Evolutionary conservation across 2,329 filamentous ascomycete species (phyloP), one percentile per base, ranked within the genome.

Genomic region (Penicillium palitans): DNA sequence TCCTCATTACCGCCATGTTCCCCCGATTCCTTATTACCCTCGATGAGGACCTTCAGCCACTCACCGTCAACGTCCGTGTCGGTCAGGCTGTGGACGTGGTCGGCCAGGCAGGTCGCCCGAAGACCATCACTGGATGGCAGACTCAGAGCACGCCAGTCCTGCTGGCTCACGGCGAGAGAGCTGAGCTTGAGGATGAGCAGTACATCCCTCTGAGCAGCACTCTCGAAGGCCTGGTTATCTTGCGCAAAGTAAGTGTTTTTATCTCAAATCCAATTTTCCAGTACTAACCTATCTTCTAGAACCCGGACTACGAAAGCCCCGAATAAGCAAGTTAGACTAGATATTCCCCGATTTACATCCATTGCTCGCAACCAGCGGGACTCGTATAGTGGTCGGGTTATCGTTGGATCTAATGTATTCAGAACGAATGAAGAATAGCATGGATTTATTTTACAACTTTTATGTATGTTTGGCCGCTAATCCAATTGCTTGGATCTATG

Each of bases 111-210:
- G 95, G 95, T 74, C 86, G 93, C 62, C 95, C 95, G 66, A 98
- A 99, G 88, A 99, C 95, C 2, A 99, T 99, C 70, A 99, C 95
- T 10, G 95, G 95, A 53, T 99, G 95, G 95, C 95, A 99, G 79
- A 99, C 95, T 65, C 95, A 99, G 82, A 97, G 91, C 80, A 99
- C 95, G n/a, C 95, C 95, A 0, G 95, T 99, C 47, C 81, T 99
- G 59, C 81, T 99, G 68, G 89, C 91, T n/a, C 89, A 96, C 72
- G 95, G 96, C 31, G 95, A 99, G 81, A 85, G 96, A 69, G 95
- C 95, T 10, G 95, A 99, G 81, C 81, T 99, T 51, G 95, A 99
- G 77, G 95, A 99, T 70, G 95, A 99, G 79, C 88, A 99, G 79
- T 99, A 98, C 75, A 88, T 98, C 64, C 91, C 90, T 76, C 80